Conservation (phyloP, 495 filamentous ascomycete species). For the Hyaloscypha bicolor region DNA sequence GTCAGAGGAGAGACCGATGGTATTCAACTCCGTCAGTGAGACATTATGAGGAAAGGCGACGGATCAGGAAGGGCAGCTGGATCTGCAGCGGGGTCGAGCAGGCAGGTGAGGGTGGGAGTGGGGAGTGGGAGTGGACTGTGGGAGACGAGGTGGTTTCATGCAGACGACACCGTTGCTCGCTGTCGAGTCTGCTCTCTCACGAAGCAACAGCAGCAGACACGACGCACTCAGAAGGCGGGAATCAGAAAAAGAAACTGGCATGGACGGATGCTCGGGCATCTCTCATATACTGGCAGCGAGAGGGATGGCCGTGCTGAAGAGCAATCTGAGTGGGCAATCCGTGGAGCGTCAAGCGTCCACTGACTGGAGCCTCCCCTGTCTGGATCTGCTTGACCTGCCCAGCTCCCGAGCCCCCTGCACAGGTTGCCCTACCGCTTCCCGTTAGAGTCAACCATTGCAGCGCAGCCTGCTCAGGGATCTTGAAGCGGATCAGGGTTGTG, state of each 20-base stretch:
- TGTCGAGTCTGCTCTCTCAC: neutral
- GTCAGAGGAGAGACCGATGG: neutral
- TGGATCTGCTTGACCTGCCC: too few species aligned
- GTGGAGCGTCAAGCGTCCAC: neutral
- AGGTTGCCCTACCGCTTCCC: neutral
- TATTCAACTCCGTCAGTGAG: conserved; percentile 5
- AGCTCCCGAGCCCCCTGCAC: neutral
- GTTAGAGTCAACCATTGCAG: neutral
- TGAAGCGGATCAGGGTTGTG: neutral
- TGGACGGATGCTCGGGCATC: conserved; percentile 14
- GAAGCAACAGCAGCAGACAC: conserved; percentile 3
- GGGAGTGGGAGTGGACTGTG: neutral
- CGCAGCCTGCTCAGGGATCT: neutral
- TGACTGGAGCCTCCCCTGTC: neutral
- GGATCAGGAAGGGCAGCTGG: neutral
- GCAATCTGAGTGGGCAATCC: conserved; percentile 12
- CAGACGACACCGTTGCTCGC: neutral
- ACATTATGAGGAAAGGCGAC: conserved; percentile 9
- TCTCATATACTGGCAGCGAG: conserved; percentile 11
- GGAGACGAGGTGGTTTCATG: conserved; percentile 10
- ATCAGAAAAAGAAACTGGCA: neutral
- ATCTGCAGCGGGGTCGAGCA: conserved; percentile 25
- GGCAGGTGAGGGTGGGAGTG: conserved; percentile 1
- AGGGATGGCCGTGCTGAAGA: conserved; percentile 15
- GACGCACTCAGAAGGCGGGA: conserved; percentile 5